Percentiles rank a stretch among this genome's conserved stretches.
These are phyloP conservation scores for Nakazawaea ambrosiae DNA, from an alignment of 805 yeast genomes.

Conservation along the genomic window DNA sequence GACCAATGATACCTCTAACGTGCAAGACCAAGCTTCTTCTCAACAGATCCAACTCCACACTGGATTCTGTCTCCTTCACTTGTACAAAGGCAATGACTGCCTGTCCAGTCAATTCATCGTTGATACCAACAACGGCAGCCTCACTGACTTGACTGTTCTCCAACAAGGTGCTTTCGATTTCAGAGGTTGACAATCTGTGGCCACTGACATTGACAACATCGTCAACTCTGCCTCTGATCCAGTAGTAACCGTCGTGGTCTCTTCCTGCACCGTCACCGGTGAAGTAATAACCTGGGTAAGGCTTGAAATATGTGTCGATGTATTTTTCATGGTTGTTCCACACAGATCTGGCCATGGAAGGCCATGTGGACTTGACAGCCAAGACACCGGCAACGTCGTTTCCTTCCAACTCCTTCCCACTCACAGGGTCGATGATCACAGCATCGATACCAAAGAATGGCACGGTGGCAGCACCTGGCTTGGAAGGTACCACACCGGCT, in stretches of 20 bases:
- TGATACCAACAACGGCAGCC: conserved; percentile 93
- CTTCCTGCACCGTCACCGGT: conserved; percentile 99
- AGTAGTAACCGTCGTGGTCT: conserved; percentile 91
- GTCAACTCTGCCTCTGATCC: conserved; percentile 98
- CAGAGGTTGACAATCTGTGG: conserved; percentile 97
- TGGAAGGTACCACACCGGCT: conserved; percentile 91
- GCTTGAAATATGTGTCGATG: conserved; percentile 86
- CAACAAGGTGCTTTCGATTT: conserved; percentile 86
- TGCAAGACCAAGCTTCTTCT: conserved; percentile 75
- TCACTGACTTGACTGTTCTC: conserved; percentile 81
- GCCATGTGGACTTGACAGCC: conserved; percentile 90
- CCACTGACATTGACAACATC: conserved; percentile 98
- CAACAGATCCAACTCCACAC: conserved; percentile 46
- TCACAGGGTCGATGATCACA: conserved; percentile 85
- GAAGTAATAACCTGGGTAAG: conserved; percentile 90
- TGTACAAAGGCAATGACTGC: conserved; percentile 94
- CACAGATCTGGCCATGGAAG: conserved; percentile 97
- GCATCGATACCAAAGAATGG: conserved; percentile 96
- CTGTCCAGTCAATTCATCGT: conserved; percentile 95
- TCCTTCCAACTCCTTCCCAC: conserved; percentile 78
- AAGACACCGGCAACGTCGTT: conserved; percentile 95
- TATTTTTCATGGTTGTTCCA: conserved; percentile 82
- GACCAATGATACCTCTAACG: conserved; percentile 89
- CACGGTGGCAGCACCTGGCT: conserved; percentile 95
- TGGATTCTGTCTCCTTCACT: conserved; percentile 47